These are phyloP conservation scores for Penicillium simplicissimum DNA, from an alignment of 495 filamentous ascomycete species.

Conservation along the genomic window DNA sequence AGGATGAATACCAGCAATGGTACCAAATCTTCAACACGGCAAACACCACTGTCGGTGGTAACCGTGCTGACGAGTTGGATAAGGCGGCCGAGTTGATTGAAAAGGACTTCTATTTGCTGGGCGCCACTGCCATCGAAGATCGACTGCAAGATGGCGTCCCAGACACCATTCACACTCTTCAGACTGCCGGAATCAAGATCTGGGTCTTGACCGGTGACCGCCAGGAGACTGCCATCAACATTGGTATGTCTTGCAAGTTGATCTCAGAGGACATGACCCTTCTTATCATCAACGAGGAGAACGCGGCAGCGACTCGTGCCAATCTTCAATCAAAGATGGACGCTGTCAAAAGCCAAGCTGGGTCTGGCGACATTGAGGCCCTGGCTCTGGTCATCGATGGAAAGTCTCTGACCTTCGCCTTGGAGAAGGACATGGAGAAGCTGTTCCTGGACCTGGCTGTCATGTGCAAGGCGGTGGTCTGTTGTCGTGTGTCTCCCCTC, in stretches of 20 bases:
- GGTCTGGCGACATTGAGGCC: conserved; percentile 77
- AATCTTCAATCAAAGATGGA: conserved; percentile 91
- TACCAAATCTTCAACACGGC: conserved; percentile 84
- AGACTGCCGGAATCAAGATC: conserved; percentile 96
- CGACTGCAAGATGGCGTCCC: conserved; percentile 96
- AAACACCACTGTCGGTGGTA: conserved; percentile 85
- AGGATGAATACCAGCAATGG: conserved; percentile 91
- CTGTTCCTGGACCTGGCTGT: conserved; percentile 90
- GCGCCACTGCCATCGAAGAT: conserved; percentile 97
- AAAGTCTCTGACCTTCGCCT: conserved; percentile 87
- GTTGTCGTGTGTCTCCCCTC: conserved; percentile 97
- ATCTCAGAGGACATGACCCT: conserved; percentile 99
- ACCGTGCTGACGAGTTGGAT: conserved; percentile 91
- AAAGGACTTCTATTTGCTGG: conserved; percentile 84
- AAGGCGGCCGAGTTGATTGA: conserved; percentile 97
- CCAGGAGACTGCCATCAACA: conserved; percentile 99
- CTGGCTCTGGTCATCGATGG: conserved; percentile 97
- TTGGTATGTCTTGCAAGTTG: conserved; percentile 99
- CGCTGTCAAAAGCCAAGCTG: conserved; percentile 76
- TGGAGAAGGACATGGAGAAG: conserved; percentile 94
- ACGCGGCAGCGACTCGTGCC: conserved; percentile 68
- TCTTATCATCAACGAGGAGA: conserved; percentile 93
- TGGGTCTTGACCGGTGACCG: conserved; percentile 98
- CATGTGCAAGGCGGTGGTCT: conserved; percentile 97
- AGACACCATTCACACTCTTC: conserved; percentile 96